phyloP scores from a whole-genome alignment of 495 filamentous ascomycete species.

The Tuber magnatum region DNA sequence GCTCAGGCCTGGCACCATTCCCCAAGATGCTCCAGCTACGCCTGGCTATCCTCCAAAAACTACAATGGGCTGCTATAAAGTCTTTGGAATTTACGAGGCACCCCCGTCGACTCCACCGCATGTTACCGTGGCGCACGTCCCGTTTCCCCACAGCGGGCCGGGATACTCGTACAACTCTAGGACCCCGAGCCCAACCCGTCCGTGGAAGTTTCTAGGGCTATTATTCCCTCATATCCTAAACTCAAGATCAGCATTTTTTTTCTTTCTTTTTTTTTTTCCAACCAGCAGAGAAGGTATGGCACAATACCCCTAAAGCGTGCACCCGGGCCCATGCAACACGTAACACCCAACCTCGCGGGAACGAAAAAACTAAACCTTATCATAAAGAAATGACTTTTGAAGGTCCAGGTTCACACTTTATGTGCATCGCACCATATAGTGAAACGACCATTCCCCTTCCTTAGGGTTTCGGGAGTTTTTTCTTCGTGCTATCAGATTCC shows the following conservation, averaged over 20 bases:
- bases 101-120: not conserved
- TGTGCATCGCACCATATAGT: too few species aligned
- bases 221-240: not conserved
- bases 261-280: too few species aligned
- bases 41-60: not conserved
- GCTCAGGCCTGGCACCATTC: not conserved
- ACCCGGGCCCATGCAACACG: not conserved
- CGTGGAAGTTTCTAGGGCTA: not conserved
- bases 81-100: not conserved
- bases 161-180: not conserved
- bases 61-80: not conserved
- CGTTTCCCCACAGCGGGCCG: too few species aligned
- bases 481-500: not conserved
- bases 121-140: not conserved
- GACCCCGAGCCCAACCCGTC: not conserved
- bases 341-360: not conserved
- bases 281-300: not conserved
- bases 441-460: too few species aligned
- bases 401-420: not conserved
- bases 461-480: not conserved
- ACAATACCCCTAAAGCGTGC: not conserved
- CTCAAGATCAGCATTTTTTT: not conserved
- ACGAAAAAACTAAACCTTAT: not conserved
- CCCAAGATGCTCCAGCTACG: not conserved
- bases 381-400: not conserved